Conservation (phyloP, 2,329 filamentous ascomycete species). For the Microdochium bolleyi region DNA sequence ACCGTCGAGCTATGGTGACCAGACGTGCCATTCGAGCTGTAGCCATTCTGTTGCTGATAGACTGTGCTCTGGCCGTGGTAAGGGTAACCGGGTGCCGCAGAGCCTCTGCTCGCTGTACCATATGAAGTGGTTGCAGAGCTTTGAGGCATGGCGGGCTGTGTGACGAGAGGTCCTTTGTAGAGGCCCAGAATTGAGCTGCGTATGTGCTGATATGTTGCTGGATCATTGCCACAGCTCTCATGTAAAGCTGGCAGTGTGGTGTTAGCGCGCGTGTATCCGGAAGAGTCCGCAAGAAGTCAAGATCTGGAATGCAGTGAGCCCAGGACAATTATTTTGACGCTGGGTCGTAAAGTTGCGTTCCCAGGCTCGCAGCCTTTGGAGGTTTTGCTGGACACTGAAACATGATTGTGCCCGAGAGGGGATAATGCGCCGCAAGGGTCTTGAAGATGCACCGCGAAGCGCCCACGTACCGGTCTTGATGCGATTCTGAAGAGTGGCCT, state of each 20-base stretch:
- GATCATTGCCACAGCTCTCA: conserved; percentile 11
- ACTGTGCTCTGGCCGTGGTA: neutral
- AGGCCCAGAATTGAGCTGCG: conserved; percentile 4
- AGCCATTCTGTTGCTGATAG: conserved; percentile 1
- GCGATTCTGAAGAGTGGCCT: conserved; percentile 71
- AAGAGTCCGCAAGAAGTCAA: neutral
- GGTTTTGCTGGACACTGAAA: neutral
- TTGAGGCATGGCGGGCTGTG: neutral
- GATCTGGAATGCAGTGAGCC: no score
- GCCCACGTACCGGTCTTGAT: conserved; percentile 65
- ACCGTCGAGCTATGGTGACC: neutral
- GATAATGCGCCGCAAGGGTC: neutral
- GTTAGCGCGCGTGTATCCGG: neutral
- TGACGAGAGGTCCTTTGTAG: neutral
- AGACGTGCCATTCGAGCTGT: conserved; percentile 4
- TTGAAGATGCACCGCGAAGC: neutral
- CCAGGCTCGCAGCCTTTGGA: no score
- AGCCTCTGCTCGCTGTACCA: neutral
- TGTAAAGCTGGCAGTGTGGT: conserved; percentile 9
- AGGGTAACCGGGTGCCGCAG: neutral
- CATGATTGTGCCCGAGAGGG: neutral
- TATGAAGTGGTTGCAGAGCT: neutral
- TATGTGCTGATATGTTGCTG: conserved; percentile 8
- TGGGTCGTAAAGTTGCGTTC: no score
- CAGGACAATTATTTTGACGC: no score